These are phyloP conservation scores for Coniferiporia weirii DNA, from an alignment of 1,284 basidiomycete species.

Conservation along the genomic window DNA sequence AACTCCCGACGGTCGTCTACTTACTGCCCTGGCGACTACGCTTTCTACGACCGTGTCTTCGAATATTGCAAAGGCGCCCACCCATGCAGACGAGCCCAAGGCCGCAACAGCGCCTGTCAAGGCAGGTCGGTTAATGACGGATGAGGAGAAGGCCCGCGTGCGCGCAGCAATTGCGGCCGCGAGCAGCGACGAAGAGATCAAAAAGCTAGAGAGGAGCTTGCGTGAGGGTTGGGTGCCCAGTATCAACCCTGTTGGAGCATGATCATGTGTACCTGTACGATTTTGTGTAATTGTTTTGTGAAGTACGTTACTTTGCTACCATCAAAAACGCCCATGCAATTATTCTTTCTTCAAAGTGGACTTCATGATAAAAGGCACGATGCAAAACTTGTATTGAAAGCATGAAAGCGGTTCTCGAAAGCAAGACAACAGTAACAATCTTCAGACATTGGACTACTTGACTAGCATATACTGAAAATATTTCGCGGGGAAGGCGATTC, in stretches of 20 bases:
- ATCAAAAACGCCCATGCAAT: constrained; percentile 18
- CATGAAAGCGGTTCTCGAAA: background rate
- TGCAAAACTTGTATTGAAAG: background rate
- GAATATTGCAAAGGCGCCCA: constrained; percentile 48
- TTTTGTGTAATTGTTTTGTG: constrained; percentile 19
- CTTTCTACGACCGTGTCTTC: constrained; percentile 70
- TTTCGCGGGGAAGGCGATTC: background rate
- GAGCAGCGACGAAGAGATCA: constrained; percentile 86
- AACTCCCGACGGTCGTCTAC: constrained; percentile 64
- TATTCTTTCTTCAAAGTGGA: background rate
- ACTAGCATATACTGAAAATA: too few species aligned
- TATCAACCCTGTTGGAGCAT: constrained; percentile 71
- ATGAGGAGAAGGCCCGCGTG: constrained; percentile 87
- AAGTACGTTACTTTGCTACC: constrained; percentile 11
- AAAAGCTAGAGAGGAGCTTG: constrained; percentile 81
- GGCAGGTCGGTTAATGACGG: constrained; percentile 84
- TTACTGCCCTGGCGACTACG: constrained; percentile 77
- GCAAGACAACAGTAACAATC: too few species aligned
- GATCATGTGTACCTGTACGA: constrained; percentile 21
- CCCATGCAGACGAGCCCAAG: constrained; percentile 71
- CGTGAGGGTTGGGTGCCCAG: constrained; percentile 82
- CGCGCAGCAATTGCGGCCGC: constrained; percentile 88
- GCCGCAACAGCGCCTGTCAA: constrained; percentile 47
- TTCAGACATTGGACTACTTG: too few species aligned
- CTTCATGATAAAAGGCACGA: background rate